Base-by-base conservation (phyloP, 164 flowering plant species). In the Malania oleifera region DNA sequence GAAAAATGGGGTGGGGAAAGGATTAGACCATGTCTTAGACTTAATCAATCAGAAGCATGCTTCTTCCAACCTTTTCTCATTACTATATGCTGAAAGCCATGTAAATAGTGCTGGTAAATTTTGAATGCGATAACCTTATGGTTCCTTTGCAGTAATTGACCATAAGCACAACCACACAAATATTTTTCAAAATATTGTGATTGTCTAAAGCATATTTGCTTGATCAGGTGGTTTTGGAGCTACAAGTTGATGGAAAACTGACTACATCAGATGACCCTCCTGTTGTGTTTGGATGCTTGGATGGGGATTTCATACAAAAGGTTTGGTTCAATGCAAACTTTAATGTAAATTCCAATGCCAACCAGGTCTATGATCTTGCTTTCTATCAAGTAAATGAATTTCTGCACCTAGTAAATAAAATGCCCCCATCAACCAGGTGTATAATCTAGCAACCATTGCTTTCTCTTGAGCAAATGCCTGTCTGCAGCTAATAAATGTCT, bases 211-310 rank as follows among this genome's bases (percentile, higher is more conserved):
- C 46, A 60, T 7, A 20, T 63, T 52, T 57, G 22, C 15, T 34
- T 57, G 44, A 52, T 63, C 60, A 92, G 98, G 82, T 91, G 44
- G 91, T 85, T 57, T 67, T 90, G 83, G 93, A 88, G 71, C 71
- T 93, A 52, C 85, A 81, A 63, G 84, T 69, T 57, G 85, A 85
- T 79, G 89, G 95, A 39, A 83, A 71, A 39, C 46, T 93, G 62
- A 66, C 75, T 19, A 90, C 97, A 51, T 93, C 91, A 45, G 99
- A 90, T 78, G 95, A 93, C 71, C 93, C 95, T 60, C 87, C 91
- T 52, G 77, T 85, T 55, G 77, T 76, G 41, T 86, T 88, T 77
- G 89, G 96, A 18, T 77, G 78, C 76, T 70, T 93, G 49, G 80
- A 78, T 63, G 59, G 37, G 23, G 89, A 81, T 25, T 74, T 90